Evolutionary conservation across 2,329 filamentous ascomycete species (phyloP).

Genomic region (Fusarium fracticaudum): DNA sequence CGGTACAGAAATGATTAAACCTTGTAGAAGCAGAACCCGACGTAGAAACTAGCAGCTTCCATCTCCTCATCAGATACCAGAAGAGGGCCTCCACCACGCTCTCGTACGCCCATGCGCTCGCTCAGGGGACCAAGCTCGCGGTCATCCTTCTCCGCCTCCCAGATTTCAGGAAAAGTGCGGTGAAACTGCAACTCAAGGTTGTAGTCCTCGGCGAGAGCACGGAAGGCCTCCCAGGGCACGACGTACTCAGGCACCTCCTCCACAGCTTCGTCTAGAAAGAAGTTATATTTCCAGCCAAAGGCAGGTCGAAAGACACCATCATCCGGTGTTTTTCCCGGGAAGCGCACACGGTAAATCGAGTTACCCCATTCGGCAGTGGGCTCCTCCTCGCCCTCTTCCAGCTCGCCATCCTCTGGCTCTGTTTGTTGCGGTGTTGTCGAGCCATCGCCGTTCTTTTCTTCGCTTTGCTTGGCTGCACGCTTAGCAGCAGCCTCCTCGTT

Average conservation of each 20-base stretch:
- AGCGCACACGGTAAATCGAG: slow-evolving; percentile 88
- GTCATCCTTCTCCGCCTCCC: slow-evolving; percentile 91
- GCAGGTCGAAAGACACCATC: slow-evolving; percentile 94
- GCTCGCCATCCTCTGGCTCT: slow-evolving; percentile 54
- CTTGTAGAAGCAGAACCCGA: slow-evolving; percentile 98
- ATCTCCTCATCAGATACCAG: slow-evolving; percentile 86
- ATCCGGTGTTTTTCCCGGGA: slow-evolving; percentile 81
- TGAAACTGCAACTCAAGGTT: slow-evolving; percentile 96
- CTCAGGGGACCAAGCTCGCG: slow-evolving; percentile 82
- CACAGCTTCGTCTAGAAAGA: slow-evolving; percentile 94
- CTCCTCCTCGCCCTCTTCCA: slow-evolving; percentile 70
- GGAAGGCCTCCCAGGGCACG: slow-evolving; percentile 97
- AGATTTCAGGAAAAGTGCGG: slow-evolving; percentile 89
- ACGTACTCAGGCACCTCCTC: slow-evolving; percentile 98
- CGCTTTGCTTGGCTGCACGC: slow-evolving; percentile 44
- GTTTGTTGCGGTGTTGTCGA: slow-evolving; percentile 40
- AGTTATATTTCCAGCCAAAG: slow-evolving; percentile 98
- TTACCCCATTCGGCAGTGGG: slow-evolving; percentile 88
- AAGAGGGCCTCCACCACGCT: slow-evolving; percentile 71
- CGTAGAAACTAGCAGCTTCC: slow-evolving; percentile 91
- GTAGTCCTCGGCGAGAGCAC: slow-evolving; percentile 93
- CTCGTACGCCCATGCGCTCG: slow-evolving; percentile 94
- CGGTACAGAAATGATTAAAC: slow-evolving; percentile 59
- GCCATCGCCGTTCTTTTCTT: slow-evolving; percentile 24
- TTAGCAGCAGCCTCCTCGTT: slow-evolving; percentile 64